phyloP scores from a whole-genome alignment of 306 rosid species.

The Cicer bijugum region DNA sequence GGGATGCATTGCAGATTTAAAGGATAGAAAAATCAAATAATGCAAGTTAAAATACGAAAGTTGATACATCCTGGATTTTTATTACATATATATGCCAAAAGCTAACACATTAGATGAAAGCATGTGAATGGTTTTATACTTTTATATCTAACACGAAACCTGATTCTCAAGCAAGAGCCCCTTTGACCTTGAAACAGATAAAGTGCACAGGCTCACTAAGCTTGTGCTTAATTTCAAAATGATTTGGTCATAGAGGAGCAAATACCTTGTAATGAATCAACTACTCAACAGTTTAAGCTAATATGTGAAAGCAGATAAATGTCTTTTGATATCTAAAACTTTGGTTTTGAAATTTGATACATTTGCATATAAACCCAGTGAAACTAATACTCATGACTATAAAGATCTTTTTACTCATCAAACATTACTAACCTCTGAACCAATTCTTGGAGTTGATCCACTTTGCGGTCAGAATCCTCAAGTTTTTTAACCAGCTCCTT shows the following conservation, averaged over 20 bases:
- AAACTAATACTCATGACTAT: conserved; percentile 16
- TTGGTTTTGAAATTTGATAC: conserved; percentile 15
- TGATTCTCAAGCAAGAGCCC: not conserved
- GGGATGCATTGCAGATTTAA: conserved; percentile 1
- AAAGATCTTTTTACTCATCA: conserved; percentile 18
- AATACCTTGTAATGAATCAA: not conserved
- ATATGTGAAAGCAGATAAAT: conserved; percentile 4
- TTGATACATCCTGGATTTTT: conserved; percentile 4
- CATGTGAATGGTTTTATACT: not conserved
- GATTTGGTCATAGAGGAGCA: conserved; percentile 6
- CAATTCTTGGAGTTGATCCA: conserved; percentile 91
- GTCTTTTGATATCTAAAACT: conserved; percentile 12
- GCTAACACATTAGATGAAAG: not conserved
- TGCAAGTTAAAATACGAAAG: conserved; percentile 10
- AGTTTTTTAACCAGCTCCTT: conserved; percentile 72
- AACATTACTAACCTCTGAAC: conserved; percentile 83
- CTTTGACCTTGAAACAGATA: not conserved
- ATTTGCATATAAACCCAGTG: conserved; percentile 16
- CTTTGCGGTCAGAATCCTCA: conserved; percentile 76
- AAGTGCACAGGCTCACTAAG: conserved; percentile 7
- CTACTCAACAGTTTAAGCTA: conserved; percentile 1
- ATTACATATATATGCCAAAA: conserved; percentile 25
- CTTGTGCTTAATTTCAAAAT: not conserved
- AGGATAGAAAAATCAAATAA: conserved; percentile 7
- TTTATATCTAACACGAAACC: not conserved